phyloP scores from a whole-genome alignment of 1,284 basidiomycete genomes.

The Volvariella surrecta region DNA sequence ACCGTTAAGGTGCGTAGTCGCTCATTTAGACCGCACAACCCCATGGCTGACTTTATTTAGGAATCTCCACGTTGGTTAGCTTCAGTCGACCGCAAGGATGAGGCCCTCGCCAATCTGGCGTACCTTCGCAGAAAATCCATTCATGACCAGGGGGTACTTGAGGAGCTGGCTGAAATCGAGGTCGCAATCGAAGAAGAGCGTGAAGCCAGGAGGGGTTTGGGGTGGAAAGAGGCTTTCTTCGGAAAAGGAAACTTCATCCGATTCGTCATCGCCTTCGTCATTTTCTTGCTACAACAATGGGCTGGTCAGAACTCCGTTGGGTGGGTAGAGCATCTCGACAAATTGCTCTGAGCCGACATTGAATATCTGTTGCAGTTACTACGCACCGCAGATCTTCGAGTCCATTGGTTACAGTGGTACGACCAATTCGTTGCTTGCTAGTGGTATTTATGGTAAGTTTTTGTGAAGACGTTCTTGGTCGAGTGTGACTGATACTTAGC shows the following conservation, averaged over 20 bases:
- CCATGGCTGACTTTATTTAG: conserved; percentile 25
- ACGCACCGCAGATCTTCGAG: conserved; percentile 67
- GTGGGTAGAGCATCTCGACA: conserved; percentile 20
- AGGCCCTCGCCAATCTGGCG: conserved; percentile 43
- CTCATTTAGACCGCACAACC: conserved; percentile 27
- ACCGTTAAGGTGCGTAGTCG: conserved; percentile 45
- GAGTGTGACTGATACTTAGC: background rate
- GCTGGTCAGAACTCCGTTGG: conserved; percentile 65
- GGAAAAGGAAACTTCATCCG: conserved; percentile 68
- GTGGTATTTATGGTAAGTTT: conserved; percentile 64
- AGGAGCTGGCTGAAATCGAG: conserved; percentile 60
- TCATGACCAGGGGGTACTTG: conserved; percentile 40
- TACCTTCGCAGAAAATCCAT: conserved; percentile 46
- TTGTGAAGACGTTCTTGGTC: background rate
- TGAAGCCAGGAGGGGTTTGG: conserved; percentile 44
- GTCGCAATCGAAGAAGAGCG: conserved; percentile 59
- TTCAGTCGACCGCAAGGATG: conserved; percentile 39
- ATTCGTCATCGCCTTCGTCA: conserved; percentile 61
- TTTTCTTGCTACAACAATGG: conserved; percentile 68
- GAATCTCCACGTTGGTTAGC: conserved; percentile 62
- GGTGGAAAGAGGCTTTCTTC: conserved; percentile 60
- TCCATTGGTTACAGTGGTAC: conserved; percentile 61
- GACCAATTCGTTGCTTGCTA: conserved; percentile 62
- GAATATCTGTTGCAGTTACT: conserved; percentile 44
- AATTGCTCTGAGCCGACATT: conserved; percentile 30